Conservation (phyloP, 164 flowering plant species). For the Stephania cephalantha region DNA sequence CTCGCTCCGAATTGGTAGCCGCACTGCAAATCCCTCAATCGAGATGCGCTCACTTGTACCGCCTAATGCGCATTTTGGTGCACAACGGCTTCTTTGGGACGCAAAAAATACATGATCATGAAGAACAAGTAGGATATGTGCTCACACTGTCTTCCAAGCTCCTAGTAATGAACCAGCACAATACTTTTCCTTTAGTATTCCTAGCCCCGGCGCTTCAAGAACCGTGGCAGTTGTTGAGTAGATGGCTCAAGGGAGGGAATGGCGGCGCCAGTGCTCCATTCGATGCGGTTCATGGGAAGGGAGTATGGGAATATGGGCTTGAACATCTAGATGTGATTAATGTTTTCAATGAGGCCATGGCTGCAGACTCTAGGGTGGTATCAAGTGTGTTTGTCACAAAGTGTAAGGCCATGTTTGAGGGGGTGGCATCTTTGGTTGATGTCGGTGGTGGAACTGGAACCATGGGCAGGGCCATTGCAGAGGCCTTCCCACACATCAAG, state of each 20-base stretch:
- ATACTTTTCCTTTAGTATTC: constrained; percentile 9
- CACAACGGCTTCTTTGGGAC: constrained; percentile 34
- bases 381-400: constrained; percentile 11
- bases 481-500: constrained; percentile 24
- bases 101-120: neutral
- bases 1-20: neutral
- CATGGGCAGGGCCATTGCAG: constrained; percentile 7
- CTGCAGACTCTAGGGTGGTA: constrained; percentile 16
- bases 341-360: constrained; percentile 27
- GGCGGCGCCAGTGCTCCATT: constrained; percentile 16
- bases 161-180: constrained; percentile 23
- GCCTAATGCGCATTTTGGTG: constrained; percentile 38
- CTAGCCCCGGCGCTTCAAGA: constrained; percentile 20
- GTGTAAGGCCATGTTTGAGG: constrained; percentile 18
- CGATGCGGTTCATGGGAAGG: constrained; percentile 20
- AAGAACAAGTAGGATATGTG: constrained; percentile 23
- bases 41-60: constrained; percentile 5
- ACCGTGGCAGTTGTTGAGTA: constrained; percentile 24
- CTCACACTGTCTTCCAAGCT: constrained; percentile 29
- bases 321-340: constrained; percentile 1
- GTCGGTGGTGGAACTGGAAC: constrained; percentile 18
- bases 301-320: constrained; percentile 14
- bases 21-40: too few species aligned
- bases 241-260: constrained; percentile 14
- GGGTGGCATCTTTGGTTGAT: constrained; percentile 28